These are phyloP conservation scores for Colletotrichum melonis DNA, from an alignment of 2,329 filamentous ascomycete genomes.

Conservation along the genomic window DNA sequence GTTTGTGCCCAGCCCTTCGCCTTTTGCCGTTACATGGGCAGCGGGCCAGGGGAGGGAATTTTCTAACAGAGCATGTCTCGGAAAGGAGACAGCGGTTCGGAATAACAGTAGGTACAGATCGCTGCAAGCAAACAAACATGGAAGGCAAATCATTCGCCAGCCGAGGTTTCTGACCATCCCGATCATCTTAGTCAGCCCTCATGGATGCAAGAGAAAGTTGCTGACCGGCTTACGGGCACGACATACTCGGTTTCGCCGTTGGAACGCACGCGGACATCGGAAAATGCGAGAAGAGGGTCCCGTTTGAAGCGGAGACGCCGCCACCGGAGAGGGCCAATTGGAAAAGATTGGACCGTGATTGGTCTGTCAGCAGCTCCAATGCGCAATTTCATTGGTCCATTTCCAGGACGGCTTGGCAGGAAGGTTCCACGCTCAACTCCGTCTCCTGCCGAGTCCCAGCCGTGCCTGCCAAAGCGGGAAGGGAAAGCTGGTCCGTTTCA, in stretches of 20 bases:
- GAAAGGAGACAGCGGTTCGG: neutral
- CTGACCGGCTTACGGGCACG: constrained; percentile 8
- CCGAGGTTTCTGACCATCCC: constrained; percentile 2
- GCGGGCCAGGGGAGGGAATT: constrained; percentile 16
- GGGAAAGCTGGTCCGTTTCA: constrained; percentile 34
- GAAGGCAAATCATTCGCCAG: neutral
- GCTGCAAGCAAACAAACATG: neutral
- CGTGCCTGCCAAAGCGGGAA: constrained; percentile 13
- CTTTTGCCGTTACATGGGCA: constrained; percentile 4
- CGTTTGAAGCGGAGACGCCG: constrained; percentile 17
- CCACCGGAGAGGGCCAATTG: constrained; percentile 27
- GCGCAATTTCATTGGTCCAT: constrained; percentile 19
- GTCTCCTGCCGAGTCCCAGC: constrained; percentile 28
- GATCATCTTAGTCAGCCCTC: constrained; percentile 21
- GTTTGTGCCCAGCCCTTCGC: constrained; percentile 1
- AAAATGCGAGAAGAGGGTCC: neutral
- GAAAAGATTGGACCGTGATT: constrained; percentile 22
- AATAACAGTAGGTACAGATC: neutral
- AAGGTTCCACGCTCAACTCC: constrained; percentile 27
- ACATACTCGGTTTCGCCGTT: constrained; percentile 8
- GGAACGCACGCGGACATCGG: neutral
- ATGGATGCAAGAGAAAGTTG: neutral
- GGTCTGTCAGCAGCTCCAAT: constrained; percentile 6
- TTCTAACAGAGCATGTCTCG: neutral
- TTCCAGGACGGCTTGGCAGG: neutral